phyloP scores from a whole-genome alignment of 1,284 basidiomycete genomes.

The Rhodotorula sp. region DNA sequence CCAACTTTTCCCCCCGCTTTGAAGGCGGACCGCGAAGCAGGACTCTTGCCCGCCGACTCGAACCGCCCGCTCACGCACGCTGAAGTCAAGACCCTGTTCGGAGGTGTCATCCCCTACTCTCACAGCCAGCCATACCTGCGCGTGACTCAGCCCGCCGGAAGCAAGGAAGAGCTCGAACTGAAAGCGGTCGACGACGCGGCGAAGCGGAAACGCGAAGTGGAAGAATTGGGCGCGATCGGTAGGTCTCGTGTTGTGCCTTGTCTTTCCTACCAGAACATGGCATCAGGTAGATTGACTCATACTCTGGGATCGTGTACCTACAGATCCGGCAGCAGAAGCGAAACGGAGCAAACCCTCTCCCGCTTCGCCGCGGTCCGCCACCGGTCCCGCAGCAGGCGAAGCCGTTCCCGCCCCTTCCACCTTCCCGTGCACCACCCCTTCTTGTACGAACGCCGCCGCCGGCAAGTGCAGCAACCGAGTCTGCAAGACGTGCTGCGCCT shows the following conservation, averaged over 20 bases:
- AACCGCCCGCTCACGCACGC: constrained; percentile 33
- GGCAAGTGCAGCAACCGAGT: constrained; percentile 62
- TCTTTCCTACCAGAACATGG: neutral
- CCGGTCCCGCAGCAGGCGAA: neutral
- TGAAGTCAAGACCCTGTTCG: constrained; percentile 38
- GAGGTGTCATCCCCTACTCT: constrained; percentile 50
- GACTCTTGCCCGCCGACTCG: constrained; percentile 30
- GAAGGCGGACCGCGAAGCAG: constrained; percentile 34
- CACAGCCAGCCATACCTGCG: constrained; percentile 52
- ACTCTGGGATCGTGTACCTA: neutral
- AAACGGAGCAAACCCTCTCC: constrained; percentile 16
- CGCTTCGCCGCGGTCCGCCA: neutral
- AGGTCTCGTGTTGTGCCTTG: neutral
- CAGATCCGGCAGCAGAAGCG: constrained; percentile 6
- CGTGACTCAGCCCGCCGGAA: constrained; percentile 36
- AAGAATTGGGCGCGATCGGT: constrained; percentile 21
- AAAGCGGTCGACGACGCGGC: constrained; percentile 17
- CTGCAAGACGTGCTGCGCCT: constrained; percentile 1
- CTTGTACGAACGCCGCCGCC: neutral
- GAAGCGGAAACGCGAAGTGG: constrained; percentile 25
- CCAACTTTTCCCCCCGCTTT: too few relatives aligned
- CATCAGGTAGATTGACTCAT: neutral
- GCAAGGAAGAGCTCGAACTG: constrained; percentile 17
- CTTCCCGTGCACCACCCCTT: neutral
- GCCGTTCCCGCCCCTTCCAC: neutral